Percentiles rank a stretch among this genome's conserved stretches.
Evolutionary conservation across 805 yeast genomes (phyloP).

Genomic region (Scheffersomyces spartinae): DNA sequence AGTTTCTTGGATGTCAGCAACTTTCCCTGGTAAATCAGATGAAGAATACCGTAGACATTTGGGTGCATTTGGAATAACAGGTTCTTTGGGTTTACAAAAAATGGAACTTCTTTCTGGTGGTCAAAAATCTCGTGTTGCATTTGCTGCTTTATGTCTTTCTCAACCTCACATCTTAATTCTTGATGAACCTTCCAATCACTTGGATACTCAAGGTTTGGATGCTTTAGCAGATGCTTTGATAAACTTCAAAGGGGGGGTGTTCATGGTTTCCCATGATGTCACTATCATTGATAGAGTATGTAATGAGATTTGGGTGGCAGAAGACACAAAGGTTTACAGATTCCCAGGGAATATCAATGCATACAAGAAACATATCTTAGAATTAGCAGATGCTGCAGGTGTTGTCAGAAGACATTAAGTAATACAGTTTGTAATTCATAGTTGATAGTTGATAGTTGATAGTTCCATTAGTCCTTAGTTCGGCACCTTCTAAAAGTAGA

Average conservation of each 20-base stretch:
- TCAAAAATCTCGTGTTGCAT: constrained; percentile 96
- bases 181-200: constrained; percentile 97
- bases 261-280: constrained; percentile 98
- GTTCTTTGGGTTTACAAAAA: constrained; percentile 83
- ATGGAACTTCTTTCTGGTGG: constrained; percentile 91
- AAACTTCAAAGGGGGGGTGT: constrained; percentile 86
- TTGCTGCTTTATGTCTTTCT: constrained; percentile 84
- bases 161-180: constrained; percentile 86
- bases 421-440: not conserved
- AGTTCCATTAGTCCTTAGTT: not conserved
- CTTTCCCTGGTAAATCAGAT: constrained; percentile 87
- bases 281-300: constrained; percentile 80
- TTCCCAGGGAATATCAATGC: constrained; percentile 78
- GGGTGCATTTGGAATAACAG: constrained; percentile 96
- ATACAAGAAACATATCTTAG: constrained; percentile 80
- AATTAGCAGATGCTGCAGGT: constrained; percentile 70
- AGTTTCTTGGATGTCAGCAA: constrained; percentile 85
- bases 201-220: constrained; percentile 96
- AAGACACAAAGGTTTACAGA: constrained; percentile 65
- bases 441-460: not conserved
- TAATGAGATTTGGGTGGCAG: constrained; percentile 93
- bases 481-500: not conserved
- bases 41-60: constrained; percentile 95
- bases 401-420: constrained; percentile 75
- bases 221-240: constrained; percentile 85